A percentile compares a stretch with the other conserved stretches of the same genome.
Evolutionary conservation across 805 yeast genomes (phyloP).

Genomic region (Teunomyces kruisii): DNA sequence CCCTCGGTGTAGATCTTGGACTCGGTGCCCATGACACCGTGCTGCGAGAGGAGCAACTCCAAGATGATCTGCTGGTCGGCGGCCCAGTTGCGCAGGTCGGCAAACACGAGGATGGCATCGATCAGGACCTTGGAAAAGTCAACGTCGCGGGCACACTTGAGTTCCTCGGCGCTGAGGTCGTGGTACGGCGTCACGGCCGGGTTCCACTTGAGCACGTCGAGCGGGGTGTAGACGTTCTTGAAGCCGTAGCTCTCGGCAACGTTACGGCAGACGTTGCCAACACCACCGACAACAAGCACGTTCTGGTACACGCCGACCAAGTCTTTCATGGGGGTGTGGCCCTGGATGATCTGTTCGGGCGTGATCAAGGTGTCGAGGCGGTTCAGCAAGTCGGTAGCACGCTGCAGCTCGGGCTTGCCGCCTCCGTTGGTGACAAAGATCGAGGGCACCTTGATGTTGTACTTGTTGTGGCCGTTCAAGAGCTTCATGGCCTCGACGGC

Average conservation of each 20-base stretch:
- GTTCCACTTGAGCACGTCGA: slow-evolving; percentile 81
- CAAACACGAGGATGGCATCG: slow-evolving; percentile 85
- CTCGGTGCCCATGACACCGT: slow-evolving; percentile 84
- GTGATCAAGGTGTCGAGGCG: slow-evolving; percentile 61
- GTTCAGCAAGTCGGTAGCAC: slow-evolving; percentile 69
- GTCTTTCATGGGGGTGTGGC: slow-evolving; percentile 92
- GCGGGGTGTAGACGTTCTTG: slow-evolving; percentile 75
- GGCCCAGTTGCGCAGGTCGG: slow-evolving; percentile 92
- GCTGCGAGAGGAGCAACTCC: slow-evolving; percentile 71
- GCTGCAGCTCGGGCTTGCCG: slow-evolving; percentile 73
- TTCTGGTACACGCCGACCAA: slow-evolving; percentile 65
- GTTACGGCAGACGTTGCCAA: slow-evolving; percentile 77
- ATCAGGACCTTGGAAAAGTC: slow-evolving; percentile 69
- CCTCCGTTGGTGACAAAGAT: slow-evolving; percentile 91
- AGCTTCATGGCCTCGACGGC: slow-evolving; percentile 70
- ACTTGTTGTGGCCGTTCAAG: slow-evolving; percentile 75
- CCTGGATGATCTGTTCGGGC: slow-evolving; percentile 83
- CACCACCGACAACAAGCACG: slow-evolving; percentile 86
- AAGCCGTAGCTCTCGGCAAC: slow-evolving; percentile 86
- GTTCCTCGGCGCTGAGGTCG: slow-evolving; percentile 71
- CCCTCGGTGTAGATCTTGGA: slow-evolving; percentile 71
- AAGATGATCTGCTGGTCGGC: slow-evolving; percentile 88
- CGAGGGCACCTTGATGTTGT: slow-evolving; percentile 77
- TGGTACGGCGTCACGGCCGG: slow-evolving; percentile 87
- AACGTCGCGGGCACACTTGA: slow-evolving; percentile 48